A percentile compares a stretch with the other conserved stretches of the same genome.
These are phyloP conservation scores for Gossypium longicalyx DNA, from an alignment of 345 rosid genomes.

Conservation along the genomic window DNA sequence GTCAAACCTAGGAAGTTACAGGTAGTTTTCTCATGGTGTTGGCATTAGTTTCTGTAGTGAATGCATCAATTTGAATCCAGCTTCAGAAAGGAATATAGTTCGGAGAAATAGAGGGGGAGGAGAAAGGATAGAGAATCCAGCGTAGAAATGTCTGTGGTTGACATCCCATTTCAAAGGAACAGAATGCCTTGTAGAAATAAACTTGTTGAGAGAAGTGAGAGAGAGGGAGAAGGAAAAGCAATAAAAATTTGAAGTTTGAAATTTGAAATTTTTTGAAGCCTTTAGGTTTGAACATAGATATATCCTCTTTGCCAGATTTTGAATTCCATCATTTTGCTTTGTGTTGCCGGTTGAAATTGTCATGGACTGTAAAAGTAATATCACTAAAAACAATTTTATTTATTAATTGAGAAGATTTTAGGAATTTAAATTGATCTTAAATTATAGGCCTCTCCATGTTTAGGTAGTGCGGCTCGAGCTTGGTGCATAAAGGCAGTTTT, in stretches of 20 bases:
- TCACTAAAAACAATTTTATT: not conserved
- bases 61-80: not conserved
- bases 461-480: not conserved
- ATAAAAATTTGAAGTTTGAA: not conserved
- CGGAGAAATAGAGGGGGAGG: not conserved
- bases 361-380: not conserved
- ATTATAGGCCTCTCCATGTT: not conserved
- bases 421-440: not conserved
- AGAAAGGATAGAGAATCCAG: not conserved
- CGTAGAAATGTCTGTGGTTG: not conserved
- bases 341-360: not conserved
- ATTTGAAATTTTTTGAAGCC: not conserved
- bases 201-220: not conserved
- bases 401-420: not conserved
- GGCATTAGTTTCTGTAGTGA: not conserved
- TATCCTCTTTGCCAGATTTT: not conserved
- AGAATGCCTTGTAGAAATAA: not conserved
- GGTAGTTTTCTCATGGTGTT: not conserved
- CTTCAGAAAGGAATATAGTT: not conserved
- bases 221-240: not conserved
- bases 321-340: not conserved
- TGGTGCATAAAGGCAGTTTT: not conserved
- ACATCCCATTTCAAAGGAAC: not conserved
- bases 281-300: not conserved
- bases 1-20: not conserved